Conservation (phyloP, 371 early-diverging fungal genomes). For the Rhizopus arrhizus region DNA sequence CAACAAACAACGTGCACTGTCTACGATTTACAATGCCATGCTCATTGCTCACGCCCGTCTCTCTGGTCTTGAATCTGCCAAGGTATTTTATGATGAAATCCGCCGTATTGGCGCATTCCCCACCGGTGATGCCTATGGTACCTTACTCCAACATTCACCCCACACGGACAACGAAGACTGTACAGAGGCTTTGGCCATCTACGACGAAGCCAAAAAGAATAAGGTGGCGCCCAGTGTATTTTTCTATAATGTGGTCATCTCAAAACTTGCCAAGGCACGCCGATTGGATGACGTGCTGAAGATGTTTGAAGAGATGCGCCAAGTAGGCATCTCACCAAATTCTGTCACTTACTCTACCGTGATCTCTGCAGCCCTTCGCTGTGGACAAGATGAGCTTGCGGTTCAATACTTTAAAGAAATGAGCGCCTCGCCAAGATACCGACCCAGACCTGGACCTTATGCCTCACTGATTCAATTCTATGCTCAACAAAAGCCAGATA, state of each 20-base stretch:
- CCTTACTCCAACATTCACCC: slow-evolving; percentile 27
- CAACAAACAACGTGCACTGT: slow-evolving; percentile 21
- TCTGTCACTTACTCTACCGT: slow-evolving; percentile 64
- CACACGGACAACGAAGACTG: slow-evolving; percentile 22
- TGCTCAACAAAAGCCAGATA: slow-evolving; percentile 57
- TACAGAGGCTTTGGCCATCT: slow-evolving; percentile 56
- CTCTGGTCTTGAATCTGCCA: slow-evolving; percentile 43
- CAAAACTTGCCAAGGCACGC: slow-evolving; percentile 61
- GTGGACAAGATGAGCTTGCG: slow-evolving; percentile 55
- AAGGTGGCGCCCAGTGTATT: slow-evolving; percentile 61
- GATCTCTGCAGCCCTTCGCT: slow-evolving; percentile 62
- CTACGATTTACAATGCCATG: slow-evolving; percentile 53
- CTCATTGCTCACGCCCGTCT: slow-evolving; percentile 55
- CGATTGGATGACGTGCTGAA: slow-evolving; percentile 55
- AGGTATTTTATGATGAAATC: slow-evolving; percentile 53
- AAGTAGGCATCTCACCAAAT: slow-evolving; percentile 51
- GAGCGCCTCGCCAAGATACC: slow-evolving; percentile 56
- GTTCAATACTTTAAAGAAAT: slow-evolving; percentile 55
- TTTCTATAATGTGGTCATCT: slow-evolving; percentile 66
- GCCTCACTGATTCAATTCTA: slow-evolving; percentile 70
- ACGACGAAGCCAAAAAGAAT: slow-evolving; percentile 57
- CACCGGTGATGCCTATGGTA: slow-evolving; percentile 55
- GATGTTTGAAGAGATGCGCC: slow-evolving; percentile 61
- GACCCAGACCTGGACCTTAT: slow-evolving; percentile 62
- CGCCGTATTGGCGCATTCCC: slow-evolving; percentile 33